Conservation (phyloP, 495 filamentous ascomycete genomes). For the Cryomyces minteri region DNA sequence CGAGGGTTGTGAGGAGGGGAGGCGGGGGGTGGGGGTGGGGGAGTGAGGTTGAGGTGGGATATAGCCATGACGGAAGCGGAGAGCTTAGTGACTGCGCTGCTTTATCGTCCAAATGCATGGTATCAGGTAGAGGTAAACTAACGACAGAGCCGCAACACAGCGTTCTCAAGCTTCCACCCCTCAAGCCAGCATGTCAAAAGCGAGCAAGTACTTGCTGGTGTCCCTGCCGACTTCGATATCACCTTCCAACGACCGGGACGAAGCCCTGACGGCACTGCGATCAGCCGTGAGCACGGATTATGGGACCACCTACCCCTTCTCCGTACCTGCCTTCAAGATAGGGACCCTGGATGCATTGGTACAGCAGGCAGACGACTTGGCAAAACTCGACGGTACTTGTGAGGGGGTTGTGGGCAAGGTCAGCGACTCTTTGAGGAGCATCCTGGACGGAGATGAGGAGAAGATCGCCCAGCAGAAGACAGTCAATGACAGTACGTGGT, state of each 20-base stretch:
- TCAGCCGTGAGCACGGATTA: slow-evolving; percentile 55
- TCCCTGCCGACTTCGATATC: slow-evolving; percentile 60
- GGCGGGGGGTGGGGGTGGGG: too few species aligned
- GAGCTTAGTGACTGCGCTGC: too few species aligned
- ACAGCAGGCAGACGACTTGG: slow-evolving; percentile 86
- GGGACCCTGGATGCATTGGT: slow-evolving; percentile 92
- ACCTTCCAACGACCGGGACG: slow-evolving; percentile 53
- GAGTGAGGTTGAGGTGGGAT: too few species aligned
- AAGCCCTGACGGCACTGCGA: slow-evolving; percentile 55
- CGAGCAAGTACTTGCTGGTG: slow-evolving; percentile 39
- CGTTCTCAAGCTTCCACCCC: too few species aligned
- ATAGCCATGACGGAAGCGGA: too few species aligned
- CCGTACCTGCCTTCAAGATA: slow-evolving; percentile 90
- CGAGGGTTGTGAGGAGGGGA: too few species aligned
- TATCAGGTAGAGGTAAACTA: too few species aligned
- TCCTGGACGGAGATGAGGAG: slow-evolving; percentile 67
- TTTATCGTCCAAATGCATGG: too few species aligned
- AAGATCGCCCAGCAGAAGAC: slow-evolving; percentile 76
- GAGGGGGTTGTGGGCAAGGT: slow-evolving; percentile 77
- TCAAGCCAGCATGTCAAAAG: slow-evolving; percentile 34
- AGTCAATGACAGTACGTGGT: slow-evolving; percentile 76
- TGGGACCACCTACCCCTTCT: slow-evolving; percentile 58
- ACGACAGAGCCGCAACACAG: too few species aligned
- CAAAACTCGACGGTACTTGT: slow-evolving; percentile 66
- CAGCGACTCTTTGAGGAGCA: slow-evolving; percentile 59